Percentiles rank a stretch among this genome's conserved stretches.
Conservation (phyloP, 768 basidiomycete species). For the Crassisporium funariophilum region DNA sequence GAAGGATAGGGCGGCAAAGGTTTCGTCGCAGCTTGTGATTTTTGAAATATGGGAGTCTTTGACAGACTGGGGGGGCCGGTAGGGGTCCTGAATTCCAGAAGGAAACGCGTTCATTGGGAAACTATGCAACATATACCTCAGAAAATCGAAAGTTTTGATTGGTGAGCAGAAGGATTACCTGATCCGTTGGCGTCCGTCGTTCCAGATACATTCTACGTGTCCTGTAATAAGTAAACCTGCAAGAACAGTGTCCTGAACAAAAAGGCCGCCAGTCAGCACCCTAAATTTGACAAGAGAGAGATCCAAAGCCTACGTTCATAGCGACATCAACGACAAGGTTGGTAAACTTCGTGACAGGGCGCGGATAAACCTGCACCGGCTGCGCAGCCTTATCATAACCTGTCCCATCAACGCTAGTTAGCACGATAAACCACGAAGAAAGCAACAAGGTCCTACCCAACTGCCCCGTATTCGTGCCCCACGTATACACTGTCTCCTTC, state of each 20-base stretch:
- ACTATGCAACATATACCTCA: conserved; percentile 30
- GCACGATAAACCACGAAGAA: background rate
- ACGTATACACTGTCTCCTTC: conserved; percentile 68
- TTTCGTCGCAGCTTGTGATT: conserved; percentile 75
- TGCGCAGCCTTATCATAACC: conserved; percentile 79
- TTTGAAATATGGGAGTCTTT: conserved; percentile 75
- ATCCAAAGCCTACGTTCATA: conserved; percentile 71
- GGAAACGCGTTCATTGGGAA: conserved; percentile 83
- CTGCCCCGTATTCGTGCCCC: conserved; percentile 95
- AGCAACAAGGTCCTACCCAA: conserved; percentile 54
- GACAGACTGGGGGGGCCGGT: conserved; percentile 78
- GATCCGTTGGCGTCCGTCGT: conserved; percentile 74
- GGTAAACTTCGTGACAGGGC: conserved; percentile 78
- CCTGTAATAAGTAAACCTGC: conserved; percentile 75
- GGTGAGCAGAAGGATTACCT: conserved; percentile 43
- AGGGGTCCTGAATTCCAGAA: conserved; percentile 70
- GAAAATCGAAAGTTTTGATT: background rate
- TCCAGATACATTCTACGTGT: conserved; percentile 85
- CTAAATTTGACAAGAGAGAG: background rate
- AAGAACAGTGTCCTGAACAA: conserved; percentile 73
- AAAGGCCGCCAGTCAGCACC: background rate
- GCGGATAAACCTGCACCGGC: conserved; percentile 74
- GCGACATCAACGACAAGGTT: conserved; percentile 72
- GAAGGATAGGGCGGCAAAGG: conserved; percentile 80
- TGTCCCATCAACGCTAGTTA: conserved; percentile 24